Evolutionary conservation across 2,329 filamentous ascomycete species (phyloP).

Genomic region (Lasiodiplodia theobromae): DNA sequence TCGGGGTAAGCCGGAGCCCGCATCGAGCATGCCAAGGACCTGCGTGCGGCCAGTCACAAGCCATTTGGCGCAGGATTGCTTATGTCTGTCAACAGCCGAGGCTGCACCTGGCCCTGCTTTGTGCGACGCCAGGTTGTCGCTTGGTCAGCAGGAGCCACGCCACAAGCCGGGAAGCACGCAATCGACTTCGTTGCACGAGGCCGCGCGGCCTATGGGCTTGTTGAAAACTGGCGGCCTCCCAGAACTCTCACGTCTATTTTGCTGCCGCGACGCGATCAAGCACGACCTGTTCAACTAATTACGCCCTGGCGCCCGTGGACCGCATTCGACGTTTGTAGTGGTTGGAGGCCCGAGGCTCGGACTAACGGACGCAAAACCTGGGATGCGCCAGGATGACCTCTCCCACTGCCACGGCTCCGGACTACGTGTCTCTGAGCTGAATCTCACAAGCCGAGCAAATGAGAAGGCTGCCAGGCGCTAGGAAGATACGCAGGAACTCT

Average conservation of each 20-base stretch:
- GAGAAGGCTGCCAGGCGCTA: neutral
- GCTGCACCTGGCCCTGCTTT: neutral
- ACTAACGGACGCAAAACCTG: neutral
- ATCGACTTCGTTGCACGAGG: constrained; percentile 4
- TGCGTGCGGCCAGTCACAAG: neutral
- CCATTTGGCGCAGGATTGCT: neutral
- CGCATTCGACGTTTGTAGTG: neutral
- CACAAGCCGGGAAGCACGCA: constrained; percentile 8
- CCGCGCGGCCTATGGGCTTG: neutral
- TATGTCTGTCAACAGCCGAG: neutral
- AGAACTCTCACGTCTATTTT: neutral
- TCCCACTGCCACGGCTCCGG: neutral
- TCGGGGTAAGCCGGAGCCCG: neutral
- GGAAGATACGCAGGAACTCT: neutral
- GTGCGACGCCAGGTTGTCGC: constrained; percentile 6
- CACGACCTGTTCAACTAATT: neutral
- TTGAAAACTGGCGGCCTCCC: constrained; percentile 15
- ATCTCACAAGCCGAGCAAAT: neutral
- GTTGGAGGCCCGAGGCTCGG: neutral
- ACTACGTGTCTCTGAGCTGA: neutral
- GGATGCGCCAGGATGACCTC: neutral
- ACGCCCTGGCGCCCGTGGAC: neutral
- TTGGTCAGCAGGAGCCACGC: neutral
- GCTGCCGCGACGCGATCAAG: neutral
- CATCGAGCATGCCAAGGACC: neutral